phyloP scores from a whole-genome alignment of 352 stramenopile species.

The Halophytophthora polymorphica region DNA sequence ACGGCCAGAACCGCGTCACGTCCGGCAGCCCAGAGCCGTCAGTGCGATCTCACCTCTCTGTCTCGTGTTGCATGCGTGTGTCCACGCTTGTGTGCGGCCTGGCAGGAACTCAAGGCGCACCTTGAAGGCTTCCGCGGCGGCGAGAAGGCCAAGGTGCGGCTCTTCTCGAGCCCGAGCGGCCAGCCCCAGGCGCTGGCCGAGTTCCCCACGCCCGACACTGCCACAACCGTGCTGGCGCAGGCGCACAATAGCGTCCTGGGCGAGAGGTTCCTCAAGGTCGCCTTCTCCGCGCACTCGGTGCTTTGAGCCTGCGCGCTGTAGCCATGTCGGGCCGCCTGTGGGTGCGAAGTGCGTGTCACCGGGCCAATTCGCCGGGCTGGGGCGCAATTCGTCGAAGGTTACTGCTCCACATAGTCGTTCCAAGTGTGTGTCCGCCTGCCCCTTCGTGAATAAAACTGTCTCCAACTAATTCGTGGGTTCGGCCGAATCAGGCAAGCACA shows the following conservation, averaged over 20 bases:
- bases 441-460: too few species aligned
- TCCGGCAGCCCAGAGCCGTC: too few species aligned
- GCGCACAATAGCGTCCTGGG: constrained; percentile 45
- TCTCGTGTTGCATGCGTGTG: not conserved
- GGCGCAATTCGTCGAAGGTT: too few species aligned
- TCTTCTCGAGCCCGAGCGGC: constrained; percentile 43
- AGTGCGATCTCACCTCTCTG: not conserved
- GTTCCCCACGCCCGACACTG: constrained; percentile 44
- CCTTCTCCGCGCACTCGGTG: constrained; percentile 55
- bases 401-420: too few species aligned
- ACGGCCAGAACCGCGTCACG: too few species aligned
- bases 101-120: constrained; percentile 36
- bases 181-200: constrained; percentile 51
- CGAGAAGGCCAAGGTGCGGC: constrained; percentile 43
- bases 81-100: not conserved
- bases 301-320: constrained; percentile 9
- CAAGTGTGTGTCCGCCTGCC: too few species aligned
- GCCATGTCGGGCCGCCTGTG: not conserved
- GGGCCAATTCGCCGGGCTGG: too few species aligned
- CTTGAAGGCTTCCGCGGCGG: constrained; percentile 31
- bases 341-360: too few species aligned
- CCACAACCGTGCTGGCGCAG: constrained; percentile 50
- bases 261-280: constrained; percentile 44
- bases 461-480: too few species aligned
- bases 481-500: too few species aligned